Evolutionary conservation across 2,329 filamentous ascomycete genomes (phyloP), one percentile per base, ranked within the genome.

Genomic region (Neoarthrinium moseri): DNA sequence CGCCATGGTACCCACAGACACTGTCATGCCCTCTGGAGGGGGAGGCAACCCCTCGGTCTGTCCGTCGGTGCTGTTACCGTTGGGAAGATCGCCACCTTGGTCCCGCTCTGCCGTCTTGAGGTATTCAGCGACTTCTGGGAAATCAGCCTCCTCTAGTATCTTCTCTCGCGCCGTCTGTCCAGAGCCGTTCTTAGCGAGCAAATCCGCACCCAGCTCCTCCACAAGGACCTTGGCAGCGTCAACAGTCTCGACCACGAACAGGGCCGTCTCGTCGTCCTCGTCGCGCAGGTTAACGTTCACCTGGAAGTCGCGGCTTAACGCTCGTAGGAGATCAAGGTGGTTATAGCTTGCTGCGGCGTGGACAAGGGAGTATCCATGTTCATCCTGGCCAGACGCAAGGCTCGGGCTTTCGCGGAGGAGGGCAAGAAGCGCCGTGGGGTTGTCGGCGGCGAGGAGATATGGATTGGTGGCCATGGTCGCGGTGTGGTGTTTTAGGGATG

Each of bases 331-430:
- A 45, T 87, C 81, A 27, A 89, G 71, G 63, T 97, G 91, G 63
- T 86, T 87, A 76, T 97, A 99, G 56, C 91, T 96, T 15, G 89
- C 86, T 13, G 92, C 90, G 43, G 94, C 94, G 68, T 99, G 94
- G 39, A 97, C 74, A 21, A 97, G 82, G 37, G 91, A 95, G 72
- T 99, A 99, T 59, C 94, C 94, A 61, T 96, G 87, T 49, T 87
- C 83, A 67, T 99, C 94, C 70, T 95, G 89, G 43, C 78, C 72
- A 3, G 84, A 80, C 44, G 94, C 92, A 43, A 95, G 74, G n/a
- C 80, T 69, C 26, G 90, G 89, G 55, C 90, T 80, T 50, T 83
- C 73, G 52, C 81, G 80, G 43, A 99, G 83, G 55, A 91, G 81
- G 47, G 83, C 74, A 51, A 96, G 74, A 45, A 99, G 81, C 35